Evolutionary conservation across 2,329 filamentous ascomycete species (phyloP).

Genomic region (Microascus cirrosus): DNA sequence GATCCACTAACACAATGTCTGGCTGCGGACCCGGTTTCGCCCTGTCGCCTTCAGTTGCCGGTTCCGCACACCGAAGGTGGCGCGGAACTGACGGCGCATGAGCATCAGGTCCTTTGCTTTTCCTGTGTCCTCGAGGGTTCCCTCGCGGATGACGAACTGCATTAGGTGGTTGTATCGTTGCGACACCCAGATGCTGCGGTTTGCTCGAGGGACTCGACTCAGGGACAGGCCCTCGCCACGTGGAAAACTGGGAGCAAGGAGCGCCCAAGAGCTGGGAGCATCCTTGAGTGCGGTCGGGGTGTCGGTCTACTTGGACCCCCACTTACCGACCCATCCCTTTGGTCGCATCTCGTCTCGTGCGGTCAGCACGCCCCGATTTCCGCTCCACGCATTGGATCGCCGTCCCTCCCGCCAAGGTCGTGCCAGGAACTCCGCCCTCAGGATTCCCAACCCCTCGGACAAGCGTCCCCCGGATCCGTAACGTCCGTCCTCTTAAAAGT

Average conservation of each 20-base stretch:
- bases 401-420: background rate
- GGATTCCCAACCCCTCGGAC: background rate
- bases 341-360: background rate
- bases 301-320: background rate
- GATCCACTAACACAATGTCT: background rate
- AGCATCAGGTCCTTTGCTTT: background rate
- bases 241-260: background rate
- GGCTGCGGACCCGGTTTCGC: background rate
- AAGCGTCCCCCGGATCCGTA: background rate
- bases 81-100: background rate
- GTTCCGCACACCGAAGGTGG: background rate
- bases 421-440: background rate
- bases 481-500: background rate
- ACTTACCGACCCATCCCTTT: background rate
- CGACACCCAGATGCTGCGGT: background rate
- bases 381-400: conserved; percentile 1
- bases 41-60: background rate
- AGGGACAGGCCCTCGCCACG: background rate
- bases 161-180: background rate
- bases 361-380: background rate
- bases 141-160: background rate
- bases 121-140: background rate
- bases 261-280: background rate
- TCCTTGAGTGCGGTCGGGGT: background rate
- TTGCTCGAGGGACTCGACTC: background rate